Conservation (phyloP, 495 filamentous ascomycete genomes). For the Aspergillus egyptiacus region DNA sequence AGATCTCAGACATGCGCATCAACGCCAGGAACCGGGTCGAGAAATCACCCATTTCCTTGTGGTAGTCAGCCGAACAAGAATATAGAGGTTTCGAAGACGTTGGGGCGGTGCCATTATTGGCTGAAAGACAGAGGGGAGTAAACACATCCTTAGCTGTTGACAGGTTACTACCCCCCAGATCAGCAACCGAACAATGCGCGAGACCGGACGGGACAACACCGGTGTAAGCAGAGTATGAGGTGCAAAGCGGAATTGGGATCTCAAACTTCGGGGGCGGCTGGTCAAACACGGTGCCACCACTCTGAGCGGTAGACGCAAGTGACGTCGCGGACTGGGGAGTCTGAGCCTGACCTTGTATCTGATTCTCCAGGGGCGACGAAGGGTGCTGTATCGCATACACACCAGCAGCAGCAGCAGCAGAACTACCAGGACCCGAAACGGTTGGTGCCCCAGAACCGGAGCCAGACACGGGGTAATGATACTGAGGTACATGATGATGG, state of each 20-base stretch:
- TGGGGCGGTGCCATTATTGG: background rate
- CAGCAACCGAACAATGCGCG: background rate
- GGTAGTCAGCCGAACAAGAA: background rate
- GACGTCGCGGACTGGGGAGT: slow-evolving; percentile 2
- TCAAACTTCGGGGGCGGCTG: slow-evolving; percentile 12
- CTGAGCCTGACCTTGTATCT: background rate
- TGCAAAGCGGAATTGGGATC: slow-evolving; percentile 1
- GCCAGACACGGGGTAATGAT: background rate
- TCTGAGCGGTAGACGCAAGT: background rate
- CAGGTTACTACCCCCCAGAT: background rate
- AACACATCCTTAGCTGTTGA: background rate
- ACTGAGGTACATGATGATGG: background rate
- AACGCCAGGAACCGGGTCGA: slow-evolving; percentile 6
- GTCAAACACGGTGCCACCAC: slow-evolving; percentile 8
- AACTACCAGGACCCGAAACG: background rate
- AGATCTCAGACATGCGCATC: slow-evolving; percentile 9
- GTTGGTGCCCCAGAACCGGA: background rate
- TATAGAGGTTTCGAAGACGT: background rate
- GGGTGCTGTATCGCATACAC: background rate
- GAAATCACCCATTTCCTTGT: slow-evolving; percentile 3
- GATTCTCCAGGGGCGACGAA: slow-evolving; percentile 1
- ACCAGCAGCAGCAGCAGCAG: background rate
- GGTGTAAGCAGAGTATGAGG: background rate
- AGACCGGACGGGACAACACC: background rate
- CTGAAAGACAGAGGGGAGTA: background rate